Evolutionary conservation across 2,329 filamentous ascomycete species (phyloP).

Genomic region (Gnomoniopsis sp.): DNA sequence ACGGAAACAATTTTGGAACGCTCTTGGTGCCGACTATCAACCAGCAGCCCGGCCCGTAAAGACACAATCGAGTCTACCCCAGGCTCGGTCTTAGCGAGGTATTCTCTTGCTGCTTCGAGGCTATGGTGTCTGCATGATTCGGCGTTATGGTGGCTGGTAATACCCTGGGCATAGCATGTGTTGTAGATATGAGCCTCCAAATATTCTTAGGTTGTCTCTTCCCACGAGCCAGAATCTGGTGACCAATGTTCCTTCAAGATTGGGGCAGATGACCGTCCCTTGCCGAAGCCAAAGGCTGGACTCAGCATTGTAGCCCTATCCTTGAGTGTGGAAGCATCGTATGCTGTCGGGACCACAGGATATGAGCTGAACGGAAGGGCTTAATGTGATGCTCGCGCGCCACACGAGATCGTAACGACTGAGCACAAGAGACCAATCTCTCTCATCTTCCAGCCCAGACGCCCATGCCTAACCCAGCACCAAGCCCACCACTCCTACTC

Average conservation of each 20-base stretch:
- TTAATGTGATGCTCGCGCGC: too few relatives aligned
- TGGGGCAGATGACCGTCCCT: background rate
- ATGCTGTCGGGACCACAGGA: too few relatives aligned
- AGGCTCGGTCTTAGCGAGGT: background rate
- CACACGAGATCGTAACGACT: background rate
- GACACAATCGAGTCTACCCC: background rate
- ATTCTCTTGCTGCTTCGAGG: background rate
- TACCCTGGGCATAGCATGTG: conserved; percentile 13
- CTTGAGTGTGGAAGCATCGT: too few relatives aligned
- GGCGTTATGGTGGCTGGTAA: conserved; percentile 13
- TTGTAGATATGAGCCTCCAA: background rate
- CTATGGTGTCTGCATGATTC: conserved; percentile 3
- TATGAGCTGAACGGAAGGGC: too few relatives aligned
- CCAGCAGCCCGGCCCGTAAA: conserved; percentile 1
- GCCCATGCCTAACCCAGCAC: conserved; percentile 52
- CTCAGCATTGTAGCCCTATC: too few relatives aligned
- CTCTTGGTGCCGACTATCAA: conserved; percentile 14
- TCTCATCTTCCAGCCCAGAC: conserved; percentile 42
- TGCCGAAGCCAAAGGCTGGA: background rate
- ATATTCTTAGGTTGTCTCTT: background rate
- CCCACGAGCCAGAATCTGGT: background rate
- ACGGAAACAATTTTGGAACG: conserved; percentile 24
- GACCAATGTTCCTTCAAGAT: background rate
- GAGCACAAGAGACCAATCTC: background rate
- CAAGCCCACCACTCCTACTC: conserved; percentile 44